Base-by-base conservation (phyloP, 2,329 filamentous ascomycete genomes). In the Paracamarosporium sp. region DNA sequence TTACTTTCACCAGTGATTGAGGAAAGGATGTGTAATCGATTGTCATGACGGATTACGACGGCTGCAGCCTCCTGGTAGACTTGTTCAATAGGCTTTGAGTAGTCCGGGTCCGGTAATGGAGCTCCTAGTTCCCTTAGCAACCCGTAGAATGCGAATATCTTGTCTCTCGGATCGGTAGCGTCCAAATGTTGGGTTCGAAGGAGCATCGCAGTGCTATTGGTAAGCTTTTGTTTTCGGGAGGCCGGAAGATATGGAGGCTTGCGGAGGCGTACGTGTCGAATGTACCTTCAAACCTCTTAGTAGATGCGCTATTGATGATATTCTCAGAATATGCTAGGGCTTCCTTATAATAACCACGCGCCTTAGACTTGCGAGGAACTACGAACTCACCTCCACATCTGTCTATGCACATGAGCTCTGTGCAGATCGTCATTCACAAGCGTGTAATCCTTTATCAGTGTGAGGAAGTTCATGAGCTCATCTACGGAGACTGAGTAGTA, bases 391-490 rank as follows among this genome's bases (percentile, higher is more conserved):
- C 30, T 46, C 51, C 40, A 53, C 51, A 53, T 53, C 30, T 53
- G 22, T 28, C 41, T 35, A 28, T 53, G 51, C 9, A 53, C 28
- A 28, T 53, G 51, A 17, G 24, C 40, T n/a, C 41, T 31, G 28
- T 53, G 17, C 6, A 53, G 27, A 25, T 25, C 13, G 2, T 36
- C 13, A 22, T 24, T 35, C 3, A 40, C 27, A 11, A 35, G 15
- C 5, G 51, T 53, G 31, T 33, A 24, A 28, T 46, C 24, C 11
- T 46, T 31, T 13, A 36, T 24, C 1, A 43, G 4, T 36, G 22
- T 44, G 38, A 53, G 51, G 24, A 44, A 44, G 27, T 27, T 45
- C 51, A 53, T 53, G 24, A 53, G 41, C 38, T 53, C 40, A n/a
- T 25, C 40, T 46, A 22, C 31, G 2, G 28, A 30, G 5, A 53